Conservation (phyloP, 2,329 filamentous ascomycete genomes). For the Magnaporthiopsis poae region DNA sequence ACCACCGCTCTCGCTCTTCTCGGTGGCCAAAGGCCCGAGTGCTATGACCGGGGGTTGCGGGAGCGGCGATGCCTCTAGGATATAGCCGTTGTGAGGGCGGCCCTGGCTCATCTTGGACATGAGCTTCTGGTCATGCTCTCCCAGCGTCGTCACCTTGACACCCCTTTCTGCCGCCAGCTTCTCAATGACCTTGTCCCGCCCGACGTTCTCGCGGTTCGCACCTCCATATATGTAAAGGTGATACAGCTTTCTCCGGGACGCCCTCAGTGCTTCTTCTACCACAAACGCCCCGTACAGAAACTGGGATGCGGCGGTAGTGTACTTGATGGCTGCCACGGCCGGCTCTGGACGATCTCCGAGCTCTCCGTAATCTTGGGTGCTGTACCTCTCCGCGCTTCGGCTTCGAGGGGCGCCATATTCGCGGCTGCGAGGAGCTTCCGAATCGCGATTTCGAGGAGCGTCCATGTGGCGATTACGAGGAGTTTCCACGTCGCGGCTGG, state of each 20-base stretch:
- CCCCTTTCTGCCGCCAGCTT: slow-evolving; percentile 36
- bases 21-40: slow-evolving; percentile 40
- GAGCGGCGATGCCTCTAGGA: slow-evolving; percentile 78
- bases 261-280: slow-evolving; percentile 66
- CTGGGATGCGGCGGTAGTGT: slow-evolving; percentile 79
- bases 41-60: slow-evolving; percentile 58
- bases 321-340: slow-evolving; percentile 25
- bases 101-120: slow-evolving; percentile 76
- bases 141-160: slow-evolving; percentile 49
- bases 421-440: no score
- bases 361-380: background rate
- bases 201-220: slow-evolving; percentile 40
- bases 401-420: background rate
- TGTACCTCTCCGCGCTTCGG: background rate
- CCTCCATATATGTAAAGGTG: slow-evolving; percentile 68
- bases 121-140: slow-evolving; percentile 51
- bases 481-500: no score
- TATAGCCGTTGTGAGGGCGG: slow-evolving; percentile 79
- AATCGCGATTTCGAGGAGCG: no score
- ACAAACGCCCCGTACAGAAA: slow-evolving; percentile 81
- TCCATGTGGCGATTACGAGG: no score
- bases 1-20: slow-evolving; percentile 26
- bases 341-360: background rate
- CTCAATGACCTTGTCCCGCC: slow-evolving; percentile 34
- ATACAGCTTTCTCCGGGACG: slow-evolving; percentile 62